phyloP scores from a whole-genome alignment of 768 basidiomycete species.

The Leccinum aurantiacum region DNA sequence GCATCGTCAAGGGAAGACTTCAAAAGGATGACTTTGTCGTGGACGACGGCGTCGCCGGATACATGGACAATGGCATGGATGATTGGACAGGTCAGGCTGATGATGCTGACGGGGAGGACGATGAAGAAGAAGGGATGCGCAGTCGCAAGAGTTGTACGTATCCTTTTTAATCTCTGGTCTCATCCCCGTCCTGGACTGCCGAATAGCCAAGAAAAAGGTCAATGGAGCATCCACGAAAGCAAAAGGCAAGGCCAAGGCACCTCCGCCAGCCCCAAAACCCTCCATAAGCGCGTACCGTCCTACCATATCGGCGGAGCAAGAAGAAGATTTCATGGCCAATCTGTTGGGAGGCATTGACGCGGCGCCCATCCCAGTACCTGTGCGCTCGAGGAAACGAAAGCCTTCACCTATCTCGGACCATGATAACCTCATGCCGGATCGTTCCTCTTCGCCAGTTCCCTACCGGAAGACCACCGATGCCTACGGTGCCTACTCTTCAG shows the following conservation, averaged over 20 bases:
- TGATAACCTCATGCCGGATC: constrained; percentile 27
- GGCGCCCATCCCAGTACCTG: constrained; percentile 37
- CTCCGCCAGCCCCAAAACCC: constrained; percentile 50
- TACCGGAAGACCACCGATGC: constrained; percentile 33
- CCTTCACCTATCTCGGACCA: constrained; percentile 49
- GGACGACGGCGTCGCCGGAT: constrained; percentile 89
- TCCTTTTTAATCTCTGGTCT: neutral
- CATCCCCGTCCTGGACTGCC: constrained; percentile 9
- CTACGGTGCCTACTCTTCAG: constrained; percentile 40
- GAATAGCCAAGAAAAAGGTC: constrained; percentile 30
- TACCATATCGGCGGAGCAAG: constrained; percentile 71
- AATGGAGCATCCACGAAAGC: constrained; percentile 28
- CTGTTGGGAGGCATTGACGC: constrained; percentile 74
- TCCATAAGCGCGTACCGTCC: constrained; percentile 83
- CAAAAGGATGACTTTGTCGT: constrained; percentile 92
- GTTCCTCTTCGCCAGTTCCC: constrained; percentile 42
- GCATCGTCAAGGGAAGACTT: constrained; percentile 79
- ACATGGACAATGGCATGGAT: constrained; percentile 96
- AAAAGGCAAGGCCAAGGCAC: constrained; percentile 45
- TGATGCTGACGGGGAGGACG: constrained; percentile 57
- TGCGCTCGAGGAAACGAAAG: constrained; percentile 64
- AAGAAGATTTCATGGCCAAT: constrained; percentile 85
- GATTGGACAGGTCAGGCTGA: constrained; percentile 74
- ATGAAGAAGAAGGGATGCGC: constrained; percentile 36
- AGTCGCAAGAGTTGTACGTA: constrained; percentile 44